Percentiles rank a stretch among this genome's conserved stretches.
Conservation (phyloP, 306 rosid genomes). For the Ceratonia siliqua region DNA sequence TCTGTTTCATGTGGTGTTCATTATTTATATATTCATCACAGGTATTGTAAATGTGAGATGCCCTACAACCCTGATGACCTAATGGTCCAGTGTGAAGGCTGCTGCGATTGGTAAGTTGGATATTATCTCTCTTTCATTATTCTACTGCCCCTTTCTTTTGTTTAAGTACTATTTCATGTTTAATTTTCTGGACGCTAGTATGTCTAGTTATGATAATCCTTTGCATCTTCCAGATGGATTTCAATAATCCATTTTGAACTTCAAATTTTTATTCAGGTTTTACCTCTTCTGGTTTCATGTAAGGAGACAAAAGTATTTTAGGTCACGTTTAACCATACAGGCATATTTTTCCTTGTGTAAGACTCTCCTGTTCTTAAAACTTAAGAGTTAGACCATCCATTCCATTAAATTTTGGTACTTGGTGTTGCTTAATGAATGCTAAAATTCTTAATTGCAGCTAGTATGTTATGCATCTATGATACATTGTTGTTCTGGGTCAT, state of each 20-base stretch:
- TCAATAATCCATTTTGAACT: constrained; percentile 6
- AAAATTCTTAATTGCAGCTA: constrained; percentile 5
- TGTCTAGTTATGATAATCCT: constrained; percentile 20
- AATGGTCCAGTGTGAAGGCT: constrained; percentile 96
- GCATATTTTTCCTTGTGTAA: too few relatives aligned
- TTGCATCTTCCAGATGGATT: constrained; percentile 20
- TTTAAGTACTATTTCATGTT: constrained; percentile 10
- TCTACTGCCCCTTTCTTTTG: constrained; percentile 7
- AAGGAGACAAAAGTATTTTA: too few relatives aligned
- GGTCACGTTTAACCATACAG: too few relatives aligned
- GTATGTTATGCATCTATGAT: constrained; percentile 5
- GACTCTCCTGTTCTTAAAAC: too few relatives aligned
- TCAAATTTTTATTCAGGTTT: constrained; percentile 20
- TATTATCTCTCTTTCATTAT: background rate
- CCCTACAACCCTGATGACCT: constrained; percentile 98
- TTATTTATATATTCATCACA: constrained; percentile 46
- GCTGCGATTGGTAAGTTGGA: constrained; percentile 84
- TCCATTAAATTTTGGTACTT: too few relatives aligned
- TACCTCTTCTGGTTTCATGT: too few relatives aligned
- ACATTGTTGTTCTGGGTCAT: background rate
- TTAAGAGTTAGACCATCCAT: too few relatives aligned
- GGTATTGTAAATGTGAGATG: constrained; percentile 99
- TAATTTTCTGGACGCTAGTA: constrained; percentile 20
- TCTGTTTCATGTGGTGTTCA: constrained; percentile 29
- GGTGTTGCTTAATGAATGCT: constrained; percentile 10